These are phyloP conservation scores for Smittium culicis DNA, from an alignment of 371 early-diverging fungal species.

Conservation along the genomic window DNA sequence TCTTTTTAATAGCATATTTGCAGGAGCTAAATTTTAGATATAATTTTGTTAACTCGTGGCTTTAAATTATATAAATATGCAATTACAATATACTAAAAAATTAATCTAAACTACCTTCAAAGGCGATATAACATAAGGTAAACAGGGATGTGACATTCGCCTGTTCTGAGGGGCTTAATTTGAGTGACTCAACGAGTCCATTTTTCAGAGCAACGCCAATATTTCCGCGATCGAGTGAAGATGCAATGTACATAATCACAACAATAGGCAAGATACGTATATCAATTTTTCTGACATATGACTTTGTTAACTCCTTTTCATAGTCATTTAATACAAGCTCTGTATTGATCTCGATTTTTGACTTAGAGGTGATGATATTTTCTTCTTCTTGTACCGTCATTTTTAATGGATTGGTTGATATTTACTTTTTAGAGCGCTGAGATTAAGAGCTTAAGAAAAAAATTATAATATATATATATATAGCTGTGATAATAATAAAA, in stretches of 20 bases:
- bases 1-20: conserved; percentile 43
- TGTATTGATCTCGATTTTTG: neutral
- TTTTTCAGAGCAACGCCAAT: neutral
- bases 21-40: conserved; percentile 37
- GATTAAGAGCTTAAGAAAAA: too few relatives aligned
- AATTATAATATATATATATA: too few relatives aligned
- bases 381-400: neutral
- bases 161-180: neutral
- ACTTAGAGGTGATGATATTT: neutral
- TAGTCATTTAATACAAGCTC: neutral
- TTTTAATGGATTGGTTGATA: too few relatives aligned
- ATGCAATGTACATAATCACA: neutral
- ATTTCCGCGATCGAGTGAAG: neutral
- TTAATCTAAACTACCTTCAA: neutral
- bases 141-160: neutral
- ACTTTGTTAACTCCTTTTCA: neutral
- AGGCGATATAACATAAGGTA: neutral
- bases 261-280: neutral
- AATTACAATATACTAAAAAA: neutral
- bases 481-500: too few relatives aligned
- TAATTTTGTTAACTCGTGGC: neutral
- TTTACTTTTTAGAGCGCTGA: too few relatives aligned
- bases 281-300: neutral
- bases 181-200: neutral
- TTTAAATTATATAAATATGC: too few relatives aligned